Percentiles rank a stretch among this genome's conserved stretches.
These are phyloP conservation scores for Chlorella sorokiniana DNA, from an alignment of 139 green algal genomes.

Conservation along the genomic window DNA sequence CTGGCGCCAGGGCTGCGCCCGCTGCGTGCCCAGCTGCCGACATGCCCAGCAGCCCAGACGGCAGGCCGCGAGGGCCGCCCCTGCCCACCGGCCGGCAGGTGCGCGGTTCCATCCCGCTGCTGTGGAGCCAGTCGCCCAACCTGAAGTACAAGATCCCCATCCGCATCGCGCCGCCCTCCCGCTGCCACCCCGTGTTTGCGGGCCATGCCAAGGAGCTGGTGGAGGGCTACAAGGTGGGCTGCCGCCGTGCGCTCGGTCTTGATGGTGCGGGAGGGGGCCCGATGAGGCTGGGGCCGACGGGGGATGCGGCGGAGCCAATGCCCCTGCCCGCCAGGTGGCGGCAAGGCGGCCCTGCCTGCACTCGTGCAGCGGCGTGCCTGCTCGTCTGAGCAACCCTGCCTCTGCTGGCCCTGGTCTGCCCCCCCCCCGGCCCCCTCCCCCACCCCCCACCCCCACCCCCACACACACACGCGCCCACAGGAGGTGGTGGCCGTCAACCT, in stretches of 20 bases:
- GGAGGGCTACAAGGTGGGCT: not conserved
- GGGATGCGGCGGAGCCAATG: no score
- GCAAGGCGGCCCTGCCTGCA: no score
- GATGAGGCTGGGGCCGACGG: no score
- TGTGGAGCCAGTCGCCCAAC: constrained; percentile 87
- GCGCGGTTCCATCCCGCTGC: constrained; percentile 82
- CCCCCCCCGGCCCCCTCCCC: not conserved
- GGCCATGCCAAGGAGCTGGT: constrained; percentile 42
- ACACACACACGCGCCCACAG: constrained; percentile 15
- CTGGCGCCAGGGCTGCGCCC: no score
- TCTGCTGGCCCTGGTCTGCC: not conserved
- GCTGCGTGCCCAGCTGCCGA: not conserved
- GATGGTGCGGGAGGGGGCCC: no score
- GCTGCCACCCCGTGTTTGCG: constrained; percentile 44
- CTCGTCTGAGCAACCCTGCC: no score
- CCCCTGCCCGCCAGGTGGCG: no score
- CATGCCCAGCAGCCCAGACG: no score
- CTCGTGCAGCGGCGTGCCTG: no score
- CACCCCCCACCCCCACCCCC: not conserved
- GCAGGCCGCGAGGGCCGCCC: no score
- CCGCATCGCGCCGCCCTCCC: constrained; percentile 49
- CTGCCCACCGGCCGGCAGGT: constrained; percentile 41
- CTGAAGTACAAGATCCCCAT: constrained; percentile 94
- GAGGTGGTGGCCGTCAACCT: constrained; percentile 74
- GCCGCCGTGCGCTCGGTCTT: not conserved